Evolutionary conservation across 2,329 filamentous ascomycete genomes (phyloP).

Genomic region (Coniochaeta hoffmannii): DNA sequence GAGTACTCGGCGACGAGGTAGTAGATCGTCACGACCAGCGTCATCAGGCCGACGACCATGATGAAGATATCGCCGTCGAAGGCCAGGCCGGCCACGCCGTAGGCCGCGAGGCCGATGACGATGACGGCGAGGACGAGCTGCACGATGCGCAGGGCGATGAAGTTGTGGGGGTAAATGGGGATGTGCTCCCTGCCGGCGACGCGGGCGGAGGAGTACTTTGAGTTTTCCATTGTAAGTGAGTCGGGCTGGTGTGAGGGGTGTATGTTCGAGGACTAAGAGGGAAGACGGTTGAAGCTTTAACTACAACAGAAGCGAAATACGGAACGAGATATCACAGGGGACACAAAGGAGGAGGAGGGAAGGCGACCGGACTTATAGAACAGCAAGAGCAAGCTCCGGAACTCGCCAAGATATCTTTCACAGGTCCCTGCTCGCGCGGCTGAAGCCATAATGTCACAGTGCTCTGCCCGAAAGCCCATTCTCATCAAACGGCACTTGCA

Average conservation of each 20-base stretch:
- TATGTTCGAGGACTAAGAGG: neutral
- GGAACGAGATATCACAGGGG: neutral
- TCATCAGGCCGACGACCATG: constrained; percentile 32
- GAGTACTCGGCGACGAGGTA: constrained; percentile 34
- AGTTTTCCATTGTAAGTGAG: neutral
- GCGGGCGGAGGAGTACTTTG: constrained; percentile 22
- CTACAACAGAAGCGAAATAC: neutral
- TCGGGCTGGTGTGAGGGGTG: neutral
- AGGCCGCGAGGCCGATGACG: constrained; percentile 39
- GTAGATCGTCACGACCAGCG: constrained; percentile 38
- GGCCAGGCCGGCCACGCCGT: constrained; percentile 25
- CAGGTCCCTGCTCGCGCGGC: neutral
- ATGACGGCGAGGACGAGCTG: constrained; percentile 38
- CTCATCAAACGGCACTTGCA: neutral
- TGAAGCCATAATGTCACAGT: neutral
- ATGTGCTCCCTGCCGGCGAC: constrained; percentile 35
- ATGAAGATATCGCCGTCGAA: constrained; percentile 28
- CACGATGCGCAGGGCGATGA: constrained; percentile 34
- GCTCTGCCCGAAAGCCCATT: neutral
- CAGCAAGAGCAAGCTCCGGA: neutral
- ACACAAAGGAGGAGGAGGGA: neutral
- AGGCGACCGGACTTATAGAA: neutral
- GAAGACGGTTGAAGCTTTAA: neutral
- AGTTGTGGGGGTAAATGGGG: constrained; percentile 35
- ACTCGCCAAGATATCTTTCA: neutral